phyloP scores from a whole-genome alignment of 75 land plant genomes.

The Gnetum montanum region DNA sequence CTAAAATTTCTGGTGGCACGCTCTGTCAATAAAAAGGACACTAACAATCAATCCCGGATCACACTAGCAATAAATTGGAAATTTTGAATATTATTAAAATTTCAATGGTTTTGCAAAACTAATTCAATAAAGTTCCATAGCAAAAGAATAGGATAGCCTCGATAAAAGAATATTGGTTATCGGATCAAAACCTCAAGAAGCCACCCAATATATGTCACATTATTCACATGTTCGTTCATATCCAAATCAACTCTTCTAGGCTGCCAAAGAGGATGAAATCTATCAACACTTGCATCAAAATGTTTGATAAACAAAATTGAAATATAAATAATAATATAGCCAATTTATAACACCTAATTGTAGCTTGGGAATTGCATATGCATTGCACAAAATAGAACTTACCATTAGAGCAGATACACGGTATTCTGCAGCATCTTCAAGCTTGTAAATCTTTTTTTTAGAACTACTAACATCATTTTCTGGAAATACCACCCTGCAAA shows the following conservation, averaged over 20 bases:
- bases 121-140: neutral
- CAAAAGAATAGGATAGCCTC: neutral
- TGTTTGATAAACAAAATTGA: neutral
- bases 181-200: slow-evolving; percentile 58
- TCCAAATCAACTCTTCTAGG: slow-evolving; percentile 88
- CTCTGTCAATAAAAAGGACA: slow-evolving; percentile 28
- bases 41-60: neutral
- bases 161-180: neutral
- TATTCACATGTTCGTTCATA: slow-evolving; percentile 97
- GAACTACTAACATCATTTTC: slow-evolving; percentile 49
- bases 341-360: neutral
- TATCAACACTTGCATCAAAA: neutral
- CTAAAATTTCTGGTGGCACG: slow-evolving; percentile 53
- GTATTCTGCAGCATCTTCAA: slow-evolving; percentile 54
- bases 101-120: neutral
- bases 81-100: neutral
- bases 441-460: slow-evolving; percentile 69
- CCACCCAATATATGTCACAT: slow-evolving; percentile 95
- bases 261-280: slow-evolving; percentile 25
- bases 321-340: neutral
- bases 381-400: slow-evolving; percentile 5
- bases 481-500: slow-evolving; percentile 60
- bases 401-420: slow-evolving; percentile 57
- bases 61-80: neutral
- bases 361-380: neutral